These are phyloP conservation scores for Mycena venus DNA, from an alignment of 768 basidiomycete genomes.

Conservation along the genomic window DNA sequence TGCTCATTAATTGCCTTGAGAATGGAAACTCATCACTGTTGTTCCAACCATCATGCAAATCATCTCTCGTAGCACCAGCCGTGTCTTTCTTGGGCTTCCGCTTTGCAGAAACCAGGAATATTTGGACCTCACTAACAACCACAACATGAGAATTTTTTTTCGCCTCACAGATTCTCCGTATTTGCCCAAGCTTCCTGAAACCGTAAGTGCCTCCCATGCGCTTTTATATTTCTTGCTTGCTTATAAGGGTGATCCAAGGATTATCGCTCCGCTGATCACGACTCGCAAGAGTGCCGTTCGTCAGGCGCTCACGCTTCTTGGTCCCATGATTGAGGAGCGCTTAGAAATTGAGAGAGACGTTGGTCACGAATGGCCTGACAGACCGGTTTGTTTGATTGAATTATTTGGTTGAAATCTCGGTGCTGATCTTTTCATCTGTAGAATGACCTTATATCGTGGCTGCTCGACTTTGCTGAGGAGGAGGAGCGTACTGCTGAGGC, in stretches of 20 bases:
- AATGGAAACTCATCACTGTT: background rate
- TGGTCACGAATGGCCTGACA: background rate
- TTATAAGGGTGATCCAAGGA: background rate
- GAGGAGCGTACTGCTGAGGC: background rate
- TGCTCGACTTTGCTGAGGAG: background rate
- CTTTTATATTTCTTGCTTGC: background rate
- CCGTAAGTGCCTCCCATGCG: background rate
- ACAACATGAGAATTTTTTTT: background rate
- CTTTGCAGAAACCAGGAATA: background rate
- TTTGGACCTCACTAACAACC: background rate
- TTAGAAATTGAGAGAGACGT: background rate
- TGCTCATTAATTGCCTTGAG: background rate
- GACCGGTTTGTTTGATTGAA: background rate
- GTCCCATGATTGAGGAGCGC: background rate
- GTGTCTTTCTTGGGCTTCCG: background rate
- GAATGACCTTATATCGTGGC: background rate
- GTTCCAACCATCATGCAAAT: background rate
- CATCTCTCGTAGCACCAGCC: background rate
- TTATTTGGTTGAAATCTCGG: background rate
- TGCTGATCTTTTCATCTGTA: background rate
- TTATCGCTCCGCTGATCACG: background rate
- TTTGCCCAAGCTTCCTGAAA: background rate
- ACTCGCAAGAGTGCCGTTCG: background rate
- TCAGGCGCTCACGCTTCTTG: background rate
- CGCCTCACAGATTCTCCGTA: background rate